Evolutionary conservation across 805 yeast species (phyloP), one percentile per base, ranked within the genome.

Genomic region (Ogataea nakhonphanomensis): DNA sequence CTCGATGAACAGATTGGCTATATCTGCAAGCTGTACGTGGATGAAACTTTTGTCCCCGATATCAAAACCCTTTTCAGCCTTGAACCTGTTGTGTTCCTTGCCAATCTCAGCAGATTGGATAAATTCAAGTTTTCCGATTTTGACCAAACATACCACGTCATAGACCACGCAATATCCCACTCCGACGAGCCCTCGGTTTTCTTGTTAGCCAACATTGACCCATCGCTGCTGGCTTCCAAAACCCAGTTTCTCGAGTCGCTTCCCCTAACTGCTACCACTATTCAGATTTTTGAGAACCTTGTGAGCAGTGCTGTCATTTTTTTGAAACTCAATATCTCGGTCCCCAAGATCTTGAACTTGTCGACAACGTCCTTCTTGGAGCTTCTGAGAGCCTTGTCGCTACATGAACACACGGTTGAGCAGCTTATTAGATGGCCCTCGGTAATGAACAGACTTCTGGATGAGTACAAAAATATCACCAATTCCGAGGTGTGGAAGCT

Each of bases 341-440:
- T 54, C 5, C 35, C 46, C 3, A 45, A 53, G 8, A 40, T 64
- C 14, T 14, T 43, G 10, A 45, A 36, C 11, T 46, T 64, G 33
- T 55, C 57, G n/a, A 44, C 51, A 4, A 45, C 44, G 3, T 55
- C 49, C 14, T 48, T 61, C 24, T 34, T 61, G 33, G 46, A 52
- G 23, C 24, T 64, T 4, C 13, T 64, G 30, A 37, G 28, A 6
- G 43, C 50, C 1, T 30, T 67, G n/a, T 39, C 58, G 0, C 17
- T 35, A 6, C 43, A 49, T 2, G 26, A 50, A 1, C 53, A 59
- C 46, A 58, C 64, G 4, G 23, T 34, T 1, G 55, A 47, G 14
- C 43, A 67, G 8, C 39, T 62, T 2, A 33, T 37, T 9, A 39
- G 41, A 1, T 64, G 65, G 65, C 59, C 66, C 2, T 30, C 36